phyloP scores from a whole-genome alignment of 192 early-diverging fungal species.

The Gryganskiella cystojenkinii region DNA sequence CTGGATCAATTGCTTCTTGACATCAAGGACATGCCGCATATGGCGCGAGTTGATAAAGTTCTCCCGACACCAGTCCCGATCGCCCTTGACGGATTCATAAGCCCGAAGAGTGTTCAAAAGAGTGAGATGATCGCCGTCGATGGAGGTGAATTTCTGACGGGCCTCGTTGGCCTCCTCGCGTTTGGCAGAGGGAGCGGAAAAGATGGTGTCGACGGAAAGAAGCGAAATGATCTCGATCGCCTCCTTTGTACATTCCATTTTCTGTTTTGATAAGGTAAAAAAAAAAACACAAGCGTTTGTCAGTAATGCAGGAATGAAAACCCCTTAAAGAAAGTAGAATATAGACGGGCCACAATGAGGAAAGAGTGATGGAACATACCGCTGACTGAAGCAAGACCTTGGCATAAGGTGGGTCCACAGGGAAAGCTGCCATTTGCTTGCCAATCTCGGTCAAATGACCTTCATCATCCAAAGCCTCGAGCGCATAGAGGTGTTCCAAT shows the following conservation, averaged over 20 bases:
- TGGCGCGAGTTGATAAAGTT: slow-evolving; percentile 92
- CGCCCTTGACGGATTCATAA: slow-evolving; percentile 81
- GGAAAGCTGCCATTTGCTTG: slow-evolving; percentile 89
- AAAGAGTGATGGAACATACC: slow-evolving; percentile 18
- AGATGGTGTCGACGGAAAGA: slow-evolving; percentile 92
- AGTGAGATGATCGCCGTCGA: slow-evolving; percentile 95
- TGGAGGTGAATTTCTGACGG: slow-evolving; percentile 81
- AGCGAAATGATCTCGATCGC: slow-evolving; percentile 90
- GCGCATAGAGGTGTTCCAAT: slow-evolving; percentile 88
- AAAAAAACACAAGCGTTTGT: neutral
- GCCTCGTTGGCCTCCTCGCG: slow-evolving; percentile 87
- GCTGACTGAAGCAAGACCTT: slow-evolving; percentile 92
- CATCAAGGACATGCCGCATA: slow-evolving; percentile 88
- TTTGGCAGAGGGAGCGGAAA: slow-evolving; percentile 88
- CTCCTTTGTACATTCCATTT: slow-evolving; percentile 84
- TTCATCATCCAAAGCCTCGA: slow-evolving; percentile 86
- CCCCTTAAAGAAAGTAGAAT: neutral
- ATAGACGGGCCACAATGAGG: neutral
- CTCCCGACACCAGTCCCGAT: slow-evolving; percentile 88
- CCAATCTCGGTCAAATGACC: slow-evolving; percentile 84
- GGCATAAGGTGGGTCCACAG: slow-evolving; percentile 89
- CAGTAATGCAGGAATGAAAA: neutral
- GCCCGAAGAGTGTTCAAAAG: slow-evolving; percentile 85
- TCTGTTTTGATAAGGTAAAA: slow-evolving; percentile 23
- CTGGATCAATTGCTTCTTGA: slow-evolving; percentile 85